Evolutionary conservation across 805 yeast genomes (phyloP).

Genomic region (Myxozyma lipomycoides): DNA sequence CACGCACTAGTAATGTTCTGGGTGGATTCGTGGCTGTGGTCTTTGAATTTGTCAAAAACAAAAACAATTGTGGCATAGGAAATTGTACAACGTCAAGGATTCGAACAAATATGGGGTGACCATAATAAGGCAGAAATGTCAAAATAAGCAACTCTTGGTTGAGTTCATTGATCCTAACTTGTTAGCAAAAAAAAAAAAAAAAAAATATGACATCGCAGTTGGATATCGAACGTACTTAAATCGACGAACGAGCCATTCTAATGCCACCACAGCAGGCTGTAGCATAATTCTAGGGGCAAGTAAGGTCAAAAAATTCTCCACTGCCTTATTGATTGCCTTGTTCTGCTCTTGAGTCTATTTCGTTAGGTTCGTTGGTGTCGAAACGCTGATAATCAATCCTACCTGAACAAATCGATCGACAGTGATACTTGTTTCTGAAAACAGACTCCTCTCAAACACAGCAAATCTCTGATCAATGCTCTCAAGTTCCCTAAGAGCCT

Average conservation of each 20-base stretch:
- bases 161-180: slow-evolving; percentile 63
- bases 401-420: slow-evolving; percentile 78
- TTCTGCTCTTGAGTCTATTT: slow-evolving; percentile 60
- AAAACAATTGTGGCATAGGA: slow-evolving; percentile 70
- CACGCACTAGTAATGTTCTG: slow-evolving; percentile 61
- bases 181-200: not conserved
- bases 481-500: slow-evolving; percentile 70
- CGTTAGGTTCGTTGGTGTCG: too few relatives aligned
- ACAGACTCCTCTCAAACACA: slow-evolving; percentile 65
- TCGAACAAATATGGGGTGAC: slow-evolving; percentile 67
- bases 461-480: slow-evolving; percentile 71
- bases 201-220: not conserved
- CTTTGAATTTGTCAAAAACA: slow-evolving; percentile 66
- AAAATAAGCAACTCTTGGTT: slow-evolving; percentile 70
- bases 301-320: slow-evolving; percentile 67
- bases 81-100: slow-evolving; percentile 66
- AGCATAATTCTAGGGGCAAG: slow-evolving; percentile 73
- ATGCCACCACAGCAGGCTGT: slow-evolving; percentile 70
- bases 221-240: slow-evolving; percentile 41
- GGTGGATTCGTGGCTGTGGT: slow-evolving; percentile 63
- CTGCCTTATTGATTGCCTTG: slow-evolving; percentile 67
- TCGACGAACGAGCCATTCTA: slow-evolving; percentile 94
- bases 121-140: slow-evolving; percentile 76
- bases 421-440: slow-evolving; percentile 73
- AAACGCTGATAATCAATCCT: slow-evolving; percentile 11